Base-by-base conservation (phyloP, 176 grass and related monocot species). In the Aegilops umbellulata region DNA sequence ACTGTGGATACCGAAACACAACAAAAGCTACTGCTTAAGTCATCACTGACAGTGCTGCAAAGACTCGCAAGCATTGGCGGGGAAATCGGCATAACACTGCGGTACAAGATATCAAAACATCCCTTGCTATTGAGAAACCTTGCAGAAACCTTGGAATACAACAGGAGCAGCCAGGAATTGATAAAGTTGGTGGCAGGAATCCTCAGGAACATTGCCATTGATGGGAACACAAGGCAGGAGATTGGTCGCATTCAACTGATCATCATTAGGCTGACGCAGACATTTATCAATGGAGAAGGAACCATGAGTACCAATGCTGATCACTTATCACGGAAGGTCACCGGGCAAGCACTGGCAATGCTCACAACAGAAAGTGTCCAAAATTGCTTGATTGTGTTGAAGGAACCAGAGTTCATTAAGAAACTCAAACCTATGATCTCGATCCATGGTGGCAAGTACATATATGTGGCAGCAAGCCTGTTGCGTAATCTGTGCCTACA, bases 311-410 rank as follows among this genome's bases (percentile, higher is more conserved):
- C 62, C 62, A n/a, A 53, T 35, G 17, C 1, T 55, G 27, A 7
- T 68, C 25, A 3, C 20, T 29, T 29, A 22, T n/a, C 57, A 41
- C 66, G 3, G 34, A 83, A 72, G n/a, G 49, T 60, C 1, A n/a
- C n/a, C n/a, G 22, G 81, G 8, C 81, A 83, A 83, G 67, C 81
- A 22, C 32, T 83, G 4, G 66, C 67, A 22, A 41, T 83, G n/a
- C 15, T 83, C 4, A 17, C 81, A 72, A 60, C 22, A 19, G 64
- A 83, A 2, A 83, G 8, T 83, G 23, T 5, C n/a, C 7, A 73
- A 1, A 83, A 83, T 32, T 83, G 81, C 23, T 73, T 29, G 8
- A 34, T 41, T 22, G 27, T 83, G 49, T 60, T 83, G n/a, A 39
- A 19, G 49, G 67, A 83, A 72, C 51, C 47, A 72, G 67, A 26